Conservation (phyloP, 2,329 filamentous ascomycete genomes). For the Seiridium cupressi region DNA sequence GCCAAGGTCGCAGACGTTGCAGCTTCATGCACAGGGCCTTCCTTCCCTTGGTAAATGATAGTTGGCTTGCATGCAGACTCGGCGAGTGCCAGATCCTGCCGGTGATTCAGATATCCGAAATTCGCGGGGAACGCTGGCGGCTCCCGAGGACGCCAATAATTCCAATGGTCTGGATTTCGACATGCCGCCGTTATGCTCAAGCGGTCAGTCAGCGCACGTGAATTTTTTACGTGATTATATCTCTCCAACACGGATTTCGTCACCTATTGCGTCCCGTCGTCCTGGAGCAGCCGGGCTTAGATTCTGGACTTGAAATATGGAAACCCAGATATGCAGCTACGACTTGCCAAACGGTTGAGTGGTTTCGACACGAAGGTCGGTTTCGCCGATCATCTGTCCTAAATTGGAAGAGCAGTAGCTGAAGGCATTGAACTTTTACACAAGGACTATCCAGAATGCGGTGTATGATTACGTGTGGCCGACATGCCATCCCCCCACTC, state of each 20-base stretch:
- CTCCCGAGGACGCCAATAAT: background rate
- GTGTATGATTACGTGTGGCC: no score
- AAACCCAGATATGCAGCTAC: no score
- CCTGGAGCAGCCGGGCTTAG: no score
- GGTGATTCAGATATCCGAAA: constrained; percentile 5
- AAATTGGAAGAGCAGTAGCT: no score
- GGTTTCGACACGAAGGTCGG: no score
- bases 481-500: background rate
- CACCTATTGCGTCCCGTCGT: no score
- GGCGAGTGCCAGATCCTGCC: constrained; percentile 4
- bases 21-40: background rate
- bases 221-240: background rate
- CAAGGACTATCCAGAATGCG: no score
- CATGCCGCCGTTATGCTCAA: background rate
- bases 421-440: no score
- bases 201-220: background rate
- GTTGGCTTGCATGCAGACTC: constrained; percentile 4
- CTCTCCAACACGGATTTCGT: background rate
- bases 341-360: no score
- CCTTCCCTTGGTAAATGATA: background rate
- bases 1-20: background rate
- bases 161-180: background rate
- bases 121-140: constrained; percentile 4
- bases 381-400: no score
- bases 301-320: no score